Conservation (phyloP, 306 rosid genomes). For the Pueraria montana region DNA sequence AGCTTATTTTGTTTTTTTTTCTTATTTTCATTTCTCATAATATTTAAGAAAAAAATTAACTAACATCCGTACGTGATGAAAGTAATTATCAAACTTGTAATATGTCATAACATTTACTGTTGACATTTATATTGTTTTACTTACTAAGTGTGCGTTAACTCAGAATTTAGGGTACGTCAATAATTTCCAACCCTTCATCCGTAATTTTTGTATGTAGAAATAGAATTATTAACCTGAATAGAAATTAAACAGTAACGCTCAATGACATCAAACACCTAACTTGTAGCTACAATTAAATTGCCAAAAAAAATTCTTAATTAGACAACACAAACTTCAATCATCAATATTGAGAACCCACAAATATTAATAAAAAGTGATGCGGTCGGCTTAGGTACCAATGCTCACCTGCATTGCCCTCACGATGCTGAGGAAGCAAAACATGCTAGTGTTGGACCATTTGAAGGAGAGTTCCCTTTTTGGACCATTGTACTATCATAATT, state of each 20-base stretch:
- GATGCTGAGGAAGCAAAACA: conserved; percentile 38
- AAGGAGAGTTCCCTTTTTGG: conserved; percentile 26
- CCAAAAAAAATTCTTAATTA: not conserved
- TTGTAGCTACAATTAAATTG: not conserved
- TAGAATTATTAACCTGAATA: not conserved
- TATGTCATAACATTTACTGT: no score
- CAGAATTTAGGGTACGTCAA: no score
- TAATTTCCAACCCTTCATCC: not conserved
- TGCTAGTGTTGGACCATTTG: conserved; percentile 38
- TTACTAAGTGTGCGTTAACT: no score
- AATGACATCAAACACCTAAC: conserved; percentile 9
- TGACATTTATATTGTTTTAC: not conserved
- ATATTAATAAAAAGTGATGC: conserved; percentile 30
- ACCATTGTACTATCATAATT: conserved; percentile 12
- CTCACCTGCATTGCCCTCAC: conserved; percentile 21
- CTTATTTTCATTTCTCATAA: no score
- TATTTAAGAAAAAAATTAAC: no score
- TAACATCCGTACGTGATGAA: no score
- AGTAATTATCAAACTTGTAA: no score
- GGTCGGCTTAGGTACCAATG: conserved; percentile 33
- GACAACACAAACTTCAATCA: conserved; percentile 1
- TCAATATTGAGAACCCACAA: conserved; percentile 43
- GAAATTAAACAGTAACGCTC: not conserved
- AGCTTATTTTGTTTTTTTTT: no score
- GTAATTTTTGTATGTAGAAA: not conserved